These are phyloP conservation scores for Solanum clarkiae DNA, from an alignment of 257 asterid species.

Conservation along the genomic window DNA sequence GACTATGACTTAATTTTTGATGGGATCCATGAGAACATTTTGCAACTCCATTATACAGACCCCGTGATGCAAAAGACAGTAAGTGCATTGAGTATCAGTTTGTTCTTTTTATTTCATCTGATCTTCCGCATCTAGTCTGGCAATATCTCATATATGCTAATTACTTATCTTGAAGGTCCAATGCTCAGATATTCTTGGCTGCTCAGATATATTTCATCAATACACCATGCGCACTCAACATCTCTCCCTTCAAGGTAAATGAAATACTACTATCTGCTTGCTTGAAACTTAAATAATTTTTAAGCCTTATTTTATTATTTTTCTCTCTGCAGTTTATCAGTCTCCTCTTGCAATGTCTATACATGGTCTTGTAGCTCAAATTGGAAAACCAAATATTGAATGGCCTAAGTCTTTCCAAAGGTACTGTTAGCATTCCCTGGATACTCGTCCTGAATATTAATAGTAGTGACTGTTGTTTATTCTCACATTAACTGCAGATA, in stretches of 20 bases:
- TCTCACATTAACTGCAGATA: conserved; percentile 30
- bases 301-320: conserved; percentile 6
- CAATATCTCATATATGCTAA: neutral
- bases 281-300: neutral
- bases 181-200: conserved; percentile 65
- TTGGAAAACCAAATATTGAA: conserved; percentile 62
- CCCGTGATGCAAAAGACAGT: conserved; percentile 93
- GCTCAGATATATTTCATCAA: conserved; percentile 58
- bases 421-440: conserved; percentile 18
- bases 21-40: conserved; percentile 82
- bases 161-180: conserved; percentile 37
- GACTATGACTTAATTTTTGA: conserved; percentile 79
- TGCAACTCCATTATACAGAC: conserved; percentile 77
- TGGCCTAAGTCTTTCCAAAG: conserved; percentile 96
- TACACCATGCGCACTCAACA: conserved; percentile 73
- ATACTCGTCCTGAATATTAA: neutral
- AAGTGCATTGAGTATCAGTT: conserved; percentile 17
- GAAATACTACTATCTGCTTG: conserved; percentile 5
- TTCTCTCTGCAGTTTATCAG: conserved; percentile 65
- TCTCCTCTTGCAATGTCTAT: conserved; percentile 66
- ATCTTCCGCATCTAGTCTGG: neutral
- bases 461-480: conserved; percentile 2
- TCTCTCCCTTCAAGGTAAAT: conserved; percentile 75
- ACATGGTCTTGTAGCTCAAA: conserved; percentile 67
- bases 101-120: neutral